phyloP scores from a whole-genome alignment of 2,329 filamentous ascomycete genomes.

The Zelopaecilomyces penicillatus region DNA sequence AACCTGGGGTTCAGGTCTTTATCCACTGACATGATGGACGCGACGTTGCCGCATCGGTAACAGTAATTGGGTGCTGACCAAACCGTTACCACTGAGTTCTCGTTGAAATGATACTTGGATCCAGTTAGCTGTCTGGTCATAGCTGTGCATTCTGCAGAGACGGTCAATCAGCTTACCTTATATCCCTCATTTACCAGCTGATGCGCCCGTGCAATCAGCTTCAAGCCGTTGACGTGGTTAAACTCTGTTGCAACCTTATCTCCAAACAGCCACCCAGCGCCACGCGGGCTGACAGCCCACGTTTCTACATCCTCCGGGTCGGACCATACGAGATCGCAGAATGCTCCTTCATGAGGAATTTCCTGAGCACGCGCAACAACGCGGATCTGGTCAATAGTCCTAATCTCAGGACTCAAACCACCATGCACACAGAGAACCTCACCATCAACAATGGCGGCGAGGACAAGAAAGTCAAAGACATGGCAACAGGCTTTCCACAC shows the following conservation, averaged over 20 bases:
- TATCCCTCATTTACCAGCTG: slow-evolving; percentile 98
- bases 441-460: slow-evolving; percentile 95
- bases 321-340: slow-evolving; percentile 97
- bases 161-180: slow-evolving; percentile 51
- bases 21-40: slow-evolving; percentile 89
- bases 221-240: slow-evolving; percentile 92
- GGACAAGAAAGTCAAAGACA: slow-evolving; percentile 95
- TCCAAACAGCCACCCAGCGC: slow-evolving; percentile 96
- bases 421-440: slow-evolving; percentile 98
- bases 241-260: slow-evolving; percentile 98
- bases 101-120: slow-evolving; percentile 76
- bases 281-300: slow-evolving; percentile 87
- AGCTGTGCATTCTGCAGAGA: slow-evolving; percentile 12
- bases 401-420: slow-evolving; percentile 79
- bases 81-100: slow-evolving; percentile 93
- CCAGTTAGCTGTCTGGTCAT: slow-evolving; percentile 1
- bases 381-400: slow-evolving; percentile 97
- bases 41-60: slow-evolving; percentile 92
- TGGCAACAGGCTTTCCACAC: slow-evolving; percentile 99
- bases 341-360: slow-evolving; percentile 95
- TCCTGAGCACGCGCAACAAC: slow-evolving; percentile 96
- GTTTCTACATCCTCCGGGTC: slow-evolving; percentile 96
- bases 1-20: slow-evolving; percentile 83
- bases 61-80: slow-evolving; percentile 98
- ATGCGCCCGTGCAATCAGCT: slow-evolving; percentile 92